Conservation (phyloP, 495 filamentous ascomycete genomes). For the Daldinia concentrica region DNA sequence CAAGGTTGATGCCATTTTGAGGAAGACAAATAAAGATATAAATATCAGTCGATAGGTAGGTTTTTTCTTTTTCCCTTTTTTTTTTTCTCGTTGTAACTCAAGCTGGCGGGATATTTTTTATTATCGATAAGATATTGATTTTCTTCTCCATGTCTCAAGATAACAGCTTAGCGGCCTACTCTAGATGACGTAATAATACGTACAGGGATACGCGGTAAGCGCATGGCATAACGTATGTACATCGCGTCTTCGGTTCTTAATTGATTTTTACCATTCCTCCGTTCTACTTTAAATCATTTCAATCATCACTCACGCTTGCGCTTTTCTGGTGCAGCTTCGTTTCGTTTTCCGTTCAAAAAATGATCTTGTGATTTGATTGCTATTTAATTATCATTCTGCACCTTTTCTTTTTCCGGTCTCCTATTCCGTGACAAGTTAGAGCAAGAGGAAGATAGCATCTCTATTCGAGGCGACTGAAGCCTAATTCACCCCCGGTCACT, state of each 20-base stretch:
- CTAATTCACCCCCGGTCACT: neutral
- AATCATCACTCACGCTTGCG: constrained; percentile 9
- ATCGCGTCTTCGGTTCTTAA: constrained; percentile 39
- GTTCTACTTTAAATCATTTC: constrained; percentile 18
- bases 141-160: neutral
- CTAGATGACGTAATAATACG: neutral
- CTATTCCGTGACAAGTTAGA: neutral
- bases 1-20: constrained; percentile 52
- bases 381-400: neutral
- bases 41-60: neutral
- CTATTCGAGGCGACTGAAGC: constrained; percentile 3
- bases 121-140: neutral
- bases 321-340: constrained; percentile 1
- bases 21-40: neutral
- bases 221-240: constrained; percentile 42
- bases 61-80: neutral
- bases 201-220: constrained; percentile 31
- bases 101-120: neutral
- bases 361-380: neutral
- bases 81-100: neutral
- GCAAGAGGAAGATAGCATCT: constrained; percentile 10
- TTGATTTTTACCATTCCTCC: constrained; percentile 37
- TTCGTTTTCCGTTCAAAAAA: neutral
- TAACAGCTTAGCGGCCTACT: neutral
- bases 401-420: neutral